Evolutionary conservation across 345 rosid species (phyloP).

Genomic region (Geranium brycei): DNA sequence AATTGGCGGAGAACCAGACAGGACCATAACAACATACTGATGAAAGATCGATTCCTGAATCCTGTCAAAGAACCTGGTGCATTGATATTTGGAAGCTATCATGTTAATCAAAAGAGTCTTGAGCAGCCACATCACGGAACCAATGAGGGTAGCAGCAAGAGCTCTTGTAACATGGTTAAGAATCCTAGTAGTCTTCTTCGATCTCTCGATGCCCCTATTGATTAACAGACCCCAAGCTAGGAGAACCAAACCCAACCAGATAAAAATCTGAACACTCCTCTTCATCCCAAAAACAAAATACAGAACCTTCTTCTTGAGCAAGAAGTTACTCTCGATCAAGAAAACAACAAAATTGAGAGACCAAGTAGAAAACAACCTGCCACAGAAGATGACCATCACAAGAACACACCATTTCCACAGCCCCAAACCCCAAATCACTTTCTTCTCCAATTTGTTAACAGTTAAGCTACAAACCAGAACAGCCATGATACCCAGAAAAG

Average conservation of each 20-base stretch:
- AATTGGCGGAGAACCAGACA: conserved; percentile 56
- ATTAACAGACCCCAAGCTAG: conserved; percentile 51
- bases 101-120: conserved; percentile 43
- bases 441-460: conserved; percentile 15
- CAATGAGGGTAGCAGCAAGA: conserved; percentile 38
- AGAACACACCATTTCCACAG: conserved; percentile 63
- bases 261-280: conserved; percentile 39
- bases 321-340: conserved; percentile 42
- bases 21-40: conserved; percentile 48
- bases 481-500: conserved; percentile 23
- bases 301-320: conserved; percentile 55
- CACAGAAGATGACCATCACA: conserved; percentile 39
- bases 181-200: conserved; percentile 21
- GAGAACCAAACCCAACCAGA: conserved; percentile 44
- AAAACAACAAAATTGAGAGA: conserved; percentile 37
- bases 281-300: conserved; percentile 54
- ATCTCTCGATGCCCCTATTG: conserved; percentile 28
- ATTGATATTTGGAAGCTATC: conserved; percentile 45
- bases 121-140: conserved; percentile 45
- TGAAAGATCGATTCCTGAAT: conserved; percentile 65
- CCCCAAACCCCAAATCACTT: conserved; percentile 31
- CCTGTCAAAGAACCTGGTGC: conserved; percentile 49
- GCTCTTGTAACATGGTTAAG: conserved; percentile 34
- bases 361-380: conserved; percentile 44
- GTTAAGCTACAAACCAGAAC: conserved; percentile 31